Conservation (phyloP, 179 eudicot genomes). For the Gypsophila paniculata region DNA sequence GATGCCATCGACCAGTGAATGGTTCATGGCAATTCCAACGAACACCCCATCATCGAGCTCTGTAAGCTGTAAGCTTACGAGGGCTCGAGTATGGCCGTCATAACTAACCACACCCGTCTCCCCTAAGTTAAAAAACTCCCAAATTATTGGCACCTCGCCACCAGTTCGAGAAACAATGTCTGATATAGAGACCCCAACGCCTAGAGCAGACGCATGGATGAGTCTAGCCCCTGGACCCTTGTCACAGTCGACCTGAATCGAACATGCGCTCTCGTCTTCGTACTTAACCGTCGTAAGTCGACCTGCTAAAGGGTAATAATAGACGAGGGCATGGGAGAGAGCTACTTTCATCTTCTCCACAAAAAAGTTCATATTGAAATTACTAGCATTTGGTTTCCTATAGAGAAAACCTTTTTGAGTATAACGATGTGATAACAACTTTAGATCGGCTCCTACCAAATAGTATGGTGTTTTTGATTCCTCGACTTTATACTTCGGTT, state of each 20-base stretch:
- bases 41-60: slow-evolving; percentile 17
- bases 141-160: background rate
- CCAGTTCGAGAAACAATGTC: background rate
- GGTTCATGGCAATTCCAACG: background rate
- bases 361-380: background rate
- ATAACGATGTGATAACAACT: background rate
- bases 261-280: background rate
- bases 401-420: background rate
- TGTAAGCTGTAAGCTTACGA: slow-evolving; percentile 6
- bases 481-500: slow-evolving; percentile 5
- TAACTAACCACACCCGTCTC: background rate
- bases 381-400: background rate
- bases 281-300: slow-evolving; percentile 7
- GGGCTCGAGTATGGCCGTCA: slow-evolving; percentile 18
- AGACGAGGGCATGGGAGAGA: background rate
- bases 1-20: background rate
- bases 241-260: background rate
- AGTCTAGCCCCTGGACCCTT: slow-evolving; percentile 4
- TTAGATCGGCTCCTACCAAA: background rate
- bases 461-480: slow-evolving; percentile 4
- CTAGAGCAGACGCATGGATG: background rate
- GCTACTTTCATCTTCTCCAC: slow-evolving; percentile 2
- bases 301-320: slow-evolving; percentile 14
- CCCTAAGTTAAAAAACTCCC: background rate
- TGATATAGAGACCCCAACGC: background rate